Evolutionary conservation across 1,284 basidiomycete genomes (phyloP), one percentile per base, ranked within the genome.

Genomic region (Athelia sp.): DNA sequence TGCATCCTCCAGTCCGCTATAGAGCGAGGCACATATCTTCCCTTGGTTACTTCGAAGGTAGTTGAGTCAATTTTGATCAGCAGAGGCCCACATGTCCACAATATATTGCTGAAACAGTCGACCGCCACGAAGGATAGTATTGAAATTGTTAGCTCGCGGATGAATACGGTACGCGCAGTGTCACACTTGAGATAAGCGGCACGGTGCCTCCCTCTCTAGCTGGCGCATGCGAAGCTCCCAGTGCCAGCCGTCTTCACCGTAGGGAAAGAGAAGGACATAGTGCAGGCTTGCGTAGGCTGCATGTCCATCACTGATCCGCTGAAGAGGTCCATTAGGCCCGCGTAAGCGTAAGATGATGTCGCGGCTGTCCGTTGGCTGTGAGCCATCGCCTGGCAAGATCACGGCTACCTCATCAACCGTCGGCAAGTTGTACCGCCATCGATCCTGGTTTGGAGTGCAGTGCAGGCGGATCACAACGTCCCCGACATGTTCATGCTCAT

Each of bases 341-440:
- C 11, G 11, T 11, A 34, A n/a, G n/a, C 32, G n/a, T 11, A 34
- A n/a, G 11, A 34, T n/a, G n/a, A 34, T 34, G 32, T 34, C 32
- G n/a, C 32, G n/a, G n/a, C n/a, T 11, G n/a, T 34, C 32, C 11
- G 32, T 34, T n/a, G 11, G 11, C 32, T 34, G 11, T 34, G 32
- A 34, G n/a, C 32, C 32, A 34, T 34, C 32, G n/a, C 32, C 32
- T 34, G 63, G 57, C 3, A 67, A 14, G 21, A 68, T 53, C 0
- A 57, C 56, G 52, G 63, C 57, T 38, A 66, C 55, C 9, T 67
- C 58, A 22, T 60, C 49, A 0, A 54, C 49, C 46, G 61, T 65
- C 3, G 62, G 61, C 0, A 63, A 19, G 34, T 65, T 67, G 15
- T 67, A 64, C 19, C 52, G 6, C 43, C 54, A 48, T 0, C 26